These are phyloP conservation scores for Capsicum rhomboideum DNA, from an alignment of 257 asterid genomes.

Conservation along the genomic window DNA sequence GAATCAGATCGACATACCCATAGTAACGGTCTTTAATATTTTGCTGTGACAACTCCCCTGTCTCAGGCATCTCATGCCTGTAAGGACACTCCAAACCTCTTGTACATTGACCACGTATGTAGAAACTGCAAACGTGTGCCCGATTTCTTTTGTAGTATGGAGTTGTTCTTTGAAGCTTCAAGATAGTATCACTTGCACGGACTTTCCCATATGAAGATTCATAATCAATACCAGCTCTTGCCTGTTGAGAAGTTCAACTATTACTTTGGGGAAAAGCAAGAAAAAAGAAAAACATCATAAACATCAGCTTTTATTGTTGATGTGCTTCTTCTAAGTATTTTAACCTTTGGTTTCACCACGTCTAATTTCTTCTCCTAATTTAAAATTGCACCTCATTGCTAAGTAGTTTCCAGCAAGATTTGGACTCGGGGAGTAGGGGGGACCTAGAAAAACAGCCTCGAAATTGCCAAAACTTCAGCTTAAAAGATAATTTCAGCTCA, in stretches of 20 bases:
- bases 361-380: background rate
- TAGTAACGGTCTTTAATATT: constrained; percentile 95
- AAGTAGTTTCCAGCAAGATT: background rate
- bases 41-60: constrained; percentile 92
- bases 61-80: constrained; percentile 95
- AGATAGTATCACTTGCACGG: constrained; percentile 75
- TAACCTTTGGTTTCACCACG: background rate
- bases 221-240: constrained; percentile 96
- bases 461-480: background rate
- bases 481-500: background rate
- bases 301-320: background rate
- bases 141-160: constrained; percentile 93
- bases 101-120: constrained; percentile 89
- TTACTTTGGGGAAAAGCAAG: background rate
- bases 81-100: constrained; percentile 98
- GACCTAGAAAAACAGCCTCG: background rate
- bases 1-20: constrained; percentile 46
- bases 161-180: constrained; percentile 92
- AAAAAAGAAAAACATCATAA: background rate
- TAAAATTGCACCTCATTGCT: background rate
- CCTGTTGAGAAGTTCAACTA: constrained; percentile 26
- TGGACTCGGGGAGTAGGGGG: background rate
- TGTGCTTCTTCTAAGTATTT: background rate
- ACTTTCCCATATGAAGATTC: constrained; percentile 95
- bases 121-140: constrained; percentile 98